phyloP scores from a whole-genome alignment of 1,139 yeast species.

The Yamadazyma sp. region DNA sequence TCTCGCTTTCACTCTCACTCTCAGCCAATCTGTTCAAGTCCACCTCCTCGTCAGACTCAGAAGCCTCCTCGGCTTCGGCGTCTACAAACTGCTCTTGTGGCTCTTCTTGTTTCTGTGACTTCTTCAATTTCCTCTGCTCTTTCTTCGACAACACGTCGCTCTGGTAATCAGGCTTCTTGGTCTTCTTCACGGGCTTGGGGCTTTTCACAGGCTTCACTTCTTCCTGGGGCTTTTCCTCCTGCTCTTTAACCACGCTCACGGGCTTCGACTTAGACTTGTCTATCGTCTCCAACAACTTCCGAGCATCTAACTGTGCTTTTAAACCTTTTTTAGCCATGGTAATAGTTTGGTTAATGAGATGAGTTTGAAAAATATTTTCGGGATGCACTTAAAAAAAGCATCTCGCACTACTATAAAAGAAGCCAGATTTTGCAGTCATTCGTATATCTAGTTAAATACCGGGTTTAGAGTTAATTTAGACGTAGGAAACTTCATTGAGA shows the following conservation, averaged over 20 bases:
- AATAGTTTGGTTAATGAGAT: slow-evolving; percentile 13
- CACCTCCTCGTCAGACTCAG: slow-evolving; percentile 33
- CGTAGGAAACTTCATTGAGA: slow-evolving; percentile 36
- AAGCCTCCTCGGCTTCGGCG: slow-evolving; percentile 30
- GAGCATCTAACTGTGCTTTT: slow-evolving; percentile 36
- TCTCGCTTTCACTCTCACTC: slow-evolving; percentile 45
- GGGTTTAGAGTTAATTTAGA: neutral
- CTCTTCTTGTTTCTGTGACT: slow-evolving; percentile 29
- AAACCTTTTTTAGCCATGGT: slow-evolving; percentile 35
- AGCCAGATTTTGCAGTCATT: slow-evolving; percentile 2
- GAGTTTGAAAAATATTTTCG: slow-evolving; percentile 10
- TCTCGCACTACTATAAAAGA: slow-evolving; percentile 4
- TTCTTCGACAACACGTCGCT: slow-evolving; percentile 57
- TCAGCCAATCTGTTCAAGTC: slow-evolving; percentile 61
- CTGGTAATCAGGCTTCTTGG: slow-evolving; percentile 37
- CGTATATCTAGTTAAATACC: neutral
- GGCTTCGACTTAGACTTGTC: slow-evolving; percentile 29
- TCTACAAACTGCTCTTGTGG: slow-evolving; percentile 22
- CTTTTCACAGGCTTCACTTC: slow-evolving; percentile 9
- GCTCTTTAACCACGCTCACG: slow-evolving; percentile 5
- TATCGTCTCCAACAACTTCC: slow-evolving; percentile 25
- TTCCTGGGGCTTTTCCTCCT: neutral
- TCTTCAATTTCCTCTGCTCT: slow-evolving; percentile 63
- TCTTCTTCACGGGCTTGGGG: slow-evolving; percentile 11
- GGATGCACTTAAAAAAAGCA: slow-evolving; percentile 6